Conservation (phyloP, 345 rosid genomes). For the Rhodamnia argentea region DNA sequence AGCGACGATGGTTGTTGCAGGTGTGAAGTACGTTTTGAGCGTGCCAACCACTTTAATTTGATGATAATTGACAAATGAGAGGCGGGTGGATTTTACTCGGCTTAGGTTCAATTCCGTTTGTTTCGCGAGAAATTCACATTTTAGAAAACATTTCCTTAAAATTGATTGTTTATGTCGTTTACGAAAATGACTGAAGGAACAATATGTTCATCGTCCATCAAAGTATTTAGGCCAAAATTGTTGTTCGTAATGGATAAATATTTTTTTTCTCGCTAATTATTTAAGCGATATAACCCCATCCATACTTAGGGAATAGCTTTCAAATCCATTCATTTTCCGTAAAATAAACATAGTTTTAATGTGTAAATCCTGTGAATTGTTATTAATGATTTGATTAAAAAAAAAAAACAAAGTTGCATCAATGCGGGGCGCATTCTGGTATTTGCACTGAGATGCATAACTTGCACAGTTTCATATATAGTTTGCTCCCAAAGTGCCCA, state of each 20-base stretch:
- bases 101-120: neutral
- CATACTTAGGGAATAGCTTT: too few species aligned
- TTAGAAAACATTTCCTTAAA: too few species aligned
- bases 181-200: too few species aligned
- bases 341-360: neutral
- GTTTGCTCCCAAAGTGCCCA: neutral
- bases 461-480: neutral
- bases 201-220: too few species aligned
- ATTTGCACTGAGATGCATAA: neutral
- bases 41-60: slow-evolving; percentile 62
- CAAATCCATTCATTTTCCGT: too few species aligned
- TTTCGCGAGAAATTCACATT: too few species aligned
- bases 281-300: too few species aligned
- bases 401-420: neutral
- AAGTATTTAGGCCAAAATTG: too few species aligned
- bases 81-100: neutral
- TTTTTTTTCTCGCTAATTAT: too few species aligned
- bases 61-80: slow-evolving; percentile 9
- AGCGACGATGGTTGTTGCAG: slow-evolving; percentile 15
- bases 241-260: too few species aligned
- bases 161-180: too few species aligned
- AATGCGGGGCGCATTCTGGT: neutral
- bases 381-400: neutral
- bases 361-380: slow-evolving; percentile 23
- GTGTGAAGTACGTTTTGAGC: slow-evolving; percentile 68